These are phyloP conservation scores for Homolaphlyctis polyrhiza DNA, from an alignment of 371 early-diverging fungal genomes.

Conservation along the genomic window DNA sequence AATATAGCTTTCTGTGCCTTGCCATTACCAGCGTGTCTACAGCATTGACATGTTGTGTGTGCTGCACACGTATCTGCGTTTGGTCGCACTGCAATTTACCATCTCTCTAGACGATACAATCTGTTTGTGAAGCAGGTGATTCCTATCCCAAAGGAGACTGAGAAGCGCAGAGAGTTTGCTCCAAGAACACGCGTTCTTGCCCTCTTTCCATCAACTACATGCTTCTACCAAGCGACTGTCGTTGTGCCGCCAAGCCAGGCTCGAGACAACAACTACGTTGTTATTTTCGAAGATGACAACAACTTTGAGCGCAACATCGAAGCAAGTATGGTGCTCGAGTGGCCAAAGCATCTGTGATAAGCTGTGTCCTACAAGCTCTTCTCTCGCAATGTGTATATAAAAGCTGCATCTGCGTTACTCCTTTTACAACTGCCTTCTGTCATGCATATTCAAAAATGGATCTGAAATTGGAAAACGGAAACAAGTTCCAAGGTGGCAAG, in stretches of 20 bases:
- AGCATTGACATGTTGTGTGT: neutral
- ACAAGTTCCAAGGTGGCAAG: neutral
- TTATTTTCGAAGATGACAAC: constrained; percentile 66
- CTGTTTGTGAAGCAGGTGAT: no score
- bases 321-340: constrained; percentile 51
- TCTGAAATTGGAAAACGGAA: neutral
- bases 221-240: constrained; percentile 78
- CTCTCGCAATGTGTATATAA: no score
- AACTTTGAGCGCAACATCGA: constrained; percentile 45
- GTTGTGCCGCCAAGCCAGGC: constrained; percentile 57
- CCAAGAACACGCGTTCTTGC: constrained; percentile 67
- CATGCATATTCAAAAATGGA: neutral
- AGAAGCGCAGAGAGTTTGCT: constrained; percentile 51
- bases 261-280: constrained; percentile 37
- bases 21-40: constrained; percentile 1
- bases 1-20: constrained; percentile 1
- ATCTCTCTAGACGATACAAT: no score
- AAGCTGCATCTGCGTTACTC: no score
- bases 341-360: constrained; percentile 40
- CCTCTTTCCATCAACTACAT: constrained; percentile 77
- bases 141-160: constrained; percentile 51
- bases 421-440: no score
- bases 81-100: no score
- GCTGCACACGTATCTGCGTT: no score
- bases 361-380: no score